Conservation (phyloP, 1,139 yeast genomes). For the Geotrichum aggregatum region DNA sequence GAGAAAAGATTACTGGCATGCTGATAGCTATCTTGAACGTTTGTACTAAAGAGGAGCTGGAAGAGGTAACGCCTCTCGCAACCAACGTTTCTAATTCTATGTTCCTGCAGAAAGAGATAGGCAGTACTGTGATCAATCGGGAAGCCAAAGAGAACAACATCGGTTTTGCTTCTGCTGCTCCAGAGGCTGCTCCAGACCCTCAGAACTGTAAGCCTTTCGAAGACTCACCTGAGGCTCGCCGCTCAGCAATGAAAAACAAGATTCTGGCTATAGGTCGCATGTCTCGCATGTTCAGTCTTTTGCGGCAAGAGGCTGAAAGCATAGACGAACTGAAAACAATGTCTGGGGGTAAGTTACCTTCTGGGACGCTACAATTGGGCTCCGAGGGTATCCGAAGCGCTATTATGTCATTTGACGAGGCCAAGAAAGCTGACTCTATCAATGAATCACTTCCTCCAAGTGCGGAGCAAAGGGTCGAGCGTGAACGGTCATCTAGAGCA, state of each 20-base stretch:
- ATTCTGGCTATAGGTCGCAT: constrained; percentile 92
- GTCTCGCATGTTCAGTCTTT: constrained; percentile 85
- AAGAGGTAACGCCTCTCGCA: constrained; percentile 52
- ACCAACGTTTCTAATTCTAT: neutral
- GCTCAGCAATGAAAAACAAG: constrained; percentile 74
- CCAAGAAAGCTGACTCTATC: constrained; percentile 69
- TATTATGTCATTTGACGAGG: constrained; percentile 75
- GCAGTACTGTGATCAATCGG: too few species aligned
- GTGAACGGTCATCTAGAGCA: constrained; percentile 46
- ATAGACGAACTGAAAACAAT: constrained; percentile 74
- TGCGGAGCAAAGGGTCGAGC: constrained; percentile 50
- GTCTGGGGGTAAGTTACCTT: constrained; percentile 70
- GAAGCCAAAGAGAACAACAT: too few species aligned
- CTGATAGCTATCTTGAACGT: constrained; percentile 83
- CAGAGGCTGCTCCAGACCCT: neutral
- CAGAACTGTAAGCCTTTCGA: neutral
- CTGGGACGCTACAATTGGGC: constrained; percentile 83
- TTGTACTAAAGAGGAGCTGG: constrained; percentile 92
- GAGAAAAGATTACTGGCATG: constrained; percentile 91
- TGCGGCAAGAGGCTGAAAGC: constrained; percentile 85
- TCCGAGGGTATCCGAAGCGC: constrained; percentile 72
- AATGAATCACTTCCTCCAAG: constrained; percentile 93
- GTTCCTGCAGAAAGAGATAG: neutral
- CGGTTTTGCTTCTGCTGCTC: neutral
- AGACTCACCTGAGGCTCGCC: constrained; percentile 40